These are phyloP conservation scores for Saccharomyces hybrid DNA, from an alignment of 1,139 yeast genomes.

Conservation along the genomic window DNA sequence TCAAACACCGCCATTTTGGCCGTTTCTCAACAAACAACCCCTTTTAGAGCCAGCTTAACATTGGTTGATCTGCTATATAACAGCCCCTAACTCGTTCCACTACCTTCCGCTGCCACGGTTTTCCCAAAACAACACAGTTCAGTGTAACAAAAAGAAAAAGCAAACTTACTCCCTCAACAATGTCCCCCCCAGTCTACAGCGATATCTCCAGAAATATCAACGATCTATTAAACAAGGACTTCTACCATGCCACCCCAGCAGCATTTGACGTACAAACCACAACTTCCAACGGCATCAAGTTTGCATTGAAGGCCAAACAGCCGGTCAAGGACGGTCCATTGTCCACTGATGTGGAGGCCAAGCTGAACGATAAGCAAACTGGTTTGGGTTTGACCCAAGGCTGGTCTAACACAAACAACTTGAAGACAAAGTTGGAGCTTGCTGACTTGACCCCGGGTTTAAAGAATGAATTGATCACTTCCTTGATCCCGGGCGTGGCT, in stretches of 20 bases:
- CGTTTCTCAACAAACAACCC: constrained; percentile 1
- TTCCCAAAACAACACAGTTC: not conserved
- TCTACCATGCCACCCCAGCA: constrained; percentile 87
- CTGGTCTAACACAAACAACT: constrained; percentile 91
- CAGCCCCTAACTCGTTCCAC: not conserved
- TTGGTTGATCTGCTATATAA: not conserved
- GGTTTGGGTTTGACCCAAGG: constrained; percentile 95
- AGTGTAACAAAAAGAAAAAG: not conserved
- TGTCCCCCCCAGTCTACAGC: constrained; percentile 44
- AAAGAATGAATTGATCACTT: constrained; percentile 86
- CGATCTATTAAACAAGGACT: constrained; percentile 85
- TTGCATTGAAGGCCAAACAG: constrained; percentile 92
- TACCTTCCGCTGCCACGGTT: not conserved
- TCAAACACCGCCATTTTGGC: constrained; percentile 1
- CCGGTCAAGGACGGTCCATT: constrained; percentile 69
- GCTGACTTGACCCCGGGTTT: constrained; percentile 92
- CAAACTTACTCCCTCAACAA: constrained; percentile 10
- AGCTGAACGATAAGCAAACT: constrained; percentile 86
- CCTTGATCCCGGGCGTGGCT: constrained; percentile 81
- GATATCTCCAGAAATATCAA: constrained; percentile 87
- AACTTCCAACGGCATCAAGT: constrained; percentile 95
- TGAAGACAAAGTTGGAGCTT: constrained; percentile 90
- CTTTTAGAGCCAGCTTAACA: not conserved
- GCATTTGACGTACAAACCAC: constrained; percentile 84
- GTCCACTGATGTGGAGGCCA: constrained; percentile 86